phyloP scores from a whole-genome alignment of 352 stramenopile species.

The Stramenopiles sp. region DNA sequence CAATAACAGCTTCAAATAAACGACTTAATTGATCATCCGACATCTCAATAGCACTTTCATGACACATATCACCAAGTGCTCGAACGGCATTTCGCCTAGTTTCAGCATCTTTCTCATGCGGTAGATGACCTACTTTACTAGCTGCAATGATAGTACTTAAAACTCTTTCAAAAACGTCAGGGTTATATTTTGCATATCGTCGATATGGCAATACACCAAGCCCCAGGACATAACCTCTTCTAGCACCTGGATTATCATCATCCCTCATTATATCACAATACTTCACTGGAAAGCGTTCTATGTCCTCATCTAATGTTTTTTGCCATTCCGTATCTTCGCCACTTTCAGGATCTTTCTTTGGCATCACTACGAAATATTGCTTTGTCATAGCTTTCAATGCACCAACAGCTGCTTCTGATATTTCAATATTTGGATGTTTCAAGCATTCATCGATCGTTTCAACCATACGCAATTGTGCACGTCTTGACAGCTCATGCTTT shows the following conservation, averaged over 20 bases:
- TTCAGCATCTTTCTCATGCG: conserved; percentile 69
- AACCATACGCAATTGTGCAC: conserved; percentile 39
- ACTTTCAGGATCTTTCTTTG: conserved; percentile 29
- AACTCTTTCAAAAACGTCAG: conserved; percentile 26
- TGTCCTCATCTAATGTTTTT: conserved; percentile 7
- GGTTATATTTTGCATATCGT: conserved; percentile 31
- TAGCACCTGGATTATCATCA: not conserved
- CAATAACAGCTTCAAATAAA: too few relatives aligned
- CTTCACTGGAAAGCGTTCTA: conserved; percentile 16
- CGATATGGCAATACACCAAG: conserved; percentile 48
- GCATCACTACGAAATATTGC: conserved; percentile 56
- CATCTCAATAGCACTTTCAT: conserved; percentile 53
- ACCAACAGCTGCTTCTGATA: conserved; percentile 59
- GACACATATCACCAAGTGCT: conserved; percentile 65
- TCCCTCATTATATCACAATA: conserved; percentile 27
- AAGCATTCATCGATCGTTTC: conserved; percentile 71
- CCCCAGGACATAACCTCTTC: conserved; percentile 29
- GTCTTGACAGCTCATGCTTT: conserved; percentile 30
- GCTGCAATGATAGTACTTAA: conserved; percentile 28
- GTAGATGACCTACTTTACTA: conserved; percentile 24
- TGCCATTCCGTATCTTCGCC: conserved; percentile 20
- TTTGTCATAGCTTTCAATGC: conserved; percentile 55
- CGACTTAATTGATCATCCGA: too few relatives aligned
- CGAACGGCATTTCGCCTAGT: conserved; percentile 76
- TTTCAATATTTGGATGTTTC: conserved; percentile 69